phyloP scores from a whole-genome alignment of 116 monocot genomes.

The Papilionanthe hybrid region DNA sequence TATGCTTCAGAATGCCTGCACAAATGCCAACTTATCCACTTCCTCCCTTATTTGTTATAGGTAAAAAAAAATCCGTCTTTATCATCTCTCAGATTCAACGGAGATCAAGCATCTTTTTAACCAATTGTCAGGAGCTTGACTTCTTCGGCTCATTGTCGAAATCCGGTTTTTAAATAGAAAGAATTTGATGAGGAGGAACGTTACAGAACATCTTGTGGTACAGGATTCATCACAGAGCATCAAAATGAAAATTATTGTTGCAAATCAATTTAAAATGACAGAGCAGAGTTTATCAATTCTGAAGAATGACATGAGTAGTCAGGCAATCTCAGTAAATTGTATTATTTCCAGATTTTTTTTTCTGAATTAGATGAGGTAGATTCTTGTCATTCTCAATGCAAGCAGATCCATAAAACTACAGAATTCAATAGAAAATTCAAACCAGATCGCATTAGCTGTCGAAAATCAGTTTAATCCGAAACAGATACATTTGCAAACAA shows the following conservation, averaged over 20 bases:
- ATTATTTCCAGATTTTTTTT: slow-evolving; percentile 47
- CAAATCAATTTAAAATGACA: not conserved
- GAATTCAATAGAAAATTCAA: not conserved
- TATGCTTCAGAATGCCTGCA: not conserved
- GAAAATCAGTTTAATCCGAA: not conserved
- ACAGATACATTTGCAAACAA: slow-evolving; percentile 2
- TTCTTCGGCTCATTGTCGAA: slow-evolving; percentile 11
- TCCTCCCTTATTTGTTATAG: slow-evolving; percentile 12
- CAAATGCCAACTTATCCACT: not conserved
- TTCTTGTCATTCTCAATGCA: too few relatives aligned
- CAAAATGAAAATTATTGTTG: not conserved
- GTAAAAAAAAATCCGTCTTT: slow-evolving; percentile 37
- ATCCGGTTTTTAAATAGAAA: too few relatives aligned
- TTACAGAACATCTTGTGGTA: not conserved
- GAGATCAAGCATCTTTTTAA: slow-evolving; percentile 25
- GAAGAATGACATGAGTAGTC: slow-evolving; percentile 9
- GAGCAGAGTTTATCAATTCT: not conserved
- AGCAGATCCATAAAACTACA: slow-evolving; percentile 1
- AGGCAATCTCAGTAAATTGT: slow-evolving; percentile 28
- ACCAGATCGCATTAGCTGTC: not conserved
- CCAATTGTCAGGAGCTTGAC: slow-evolving; percentile 18
- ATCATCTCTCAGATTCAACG: slow-evolving; percentile 45
- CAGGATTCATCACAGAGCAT: not conserved
- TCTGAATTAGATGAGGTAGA: slow-evolving; percentile 28
- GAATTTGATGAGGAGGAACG: not conserved